These are phyloP conservation scores for Coemansia sp. DNA, from an alignment of 192 early-diverging fungal species.

Conservation along the genomic window DNA sequence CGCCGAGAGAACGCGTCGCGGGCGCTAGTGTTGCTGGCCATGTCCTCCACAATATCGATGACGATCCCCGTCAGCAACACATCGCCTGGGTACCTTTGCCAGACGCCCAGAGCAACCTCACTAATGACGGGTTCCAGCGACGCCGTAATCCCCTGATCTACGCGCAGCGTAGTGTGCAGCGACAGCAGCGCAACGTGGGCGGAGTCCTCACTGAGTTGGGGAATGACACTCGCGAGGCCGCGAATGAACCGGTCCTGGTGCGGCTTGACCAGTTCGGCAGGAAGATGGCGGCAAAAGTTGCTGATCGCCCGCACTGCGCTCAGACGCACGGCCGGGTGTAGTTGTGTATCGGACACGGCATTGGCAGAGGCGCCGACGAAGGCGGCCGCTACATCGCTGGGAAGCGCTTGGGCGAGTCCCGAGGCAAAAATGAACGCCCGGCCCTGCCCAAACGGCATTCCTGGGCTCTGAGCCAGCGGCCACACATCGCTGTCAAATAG, in stretches of 20 bases:
- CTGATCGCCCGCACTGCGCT: constrained; percentile 45
- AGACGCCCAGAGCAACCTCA: constrained; percentile 69
- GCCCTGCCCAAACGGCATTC: constrained; percentile 79
- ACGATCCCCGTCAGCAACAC: constrained; percentile 68
- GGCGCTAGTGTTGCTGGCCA: constrained; percentile 64
- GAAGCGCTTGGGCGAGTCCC: constrained; percentile 68
- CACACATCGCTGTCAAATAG: constrained; percentile 81
- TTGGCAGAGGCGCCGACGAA: constrained; percentile 74
- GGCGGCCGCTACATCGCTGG: constrained; percentile 56
- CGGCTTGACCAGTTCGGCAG: constrained; percentile 24
- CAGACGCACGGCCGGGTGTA: constrained; percentile 39
- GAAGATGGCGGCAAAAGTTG: constrained; percentile 40
- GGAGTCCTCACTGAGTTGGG: constrained; percentile 46
- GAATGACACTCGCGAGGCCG: constrained; percentile 36
- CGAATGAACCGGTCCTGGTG: constrained; percentile 27
- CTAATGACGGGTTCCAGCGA: constrained; percentile 66
- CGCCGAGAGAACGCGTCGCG: constrained; percentile 62
- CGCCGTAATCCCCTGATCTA: constrained; percentile 67
- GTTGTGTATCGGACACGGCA: constrained; percentile 51
- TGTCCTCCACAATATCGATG: constrained; percentile 67
- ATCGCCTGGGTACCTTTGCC: constrained; percentile 74
- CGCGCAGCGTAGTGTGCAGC: constrained; percentile 44
- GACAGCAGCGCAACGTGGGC: constrained; percentile 47
- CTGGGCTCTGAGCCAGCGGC: constrained; percentile 48
- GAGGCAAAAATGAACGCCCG: constrained; percentile 86